Evolutionary conservation across 2,329 filamentous ascomycete species (phyloP).

Genomic region (Colletotrichum liriopes): DNA sequence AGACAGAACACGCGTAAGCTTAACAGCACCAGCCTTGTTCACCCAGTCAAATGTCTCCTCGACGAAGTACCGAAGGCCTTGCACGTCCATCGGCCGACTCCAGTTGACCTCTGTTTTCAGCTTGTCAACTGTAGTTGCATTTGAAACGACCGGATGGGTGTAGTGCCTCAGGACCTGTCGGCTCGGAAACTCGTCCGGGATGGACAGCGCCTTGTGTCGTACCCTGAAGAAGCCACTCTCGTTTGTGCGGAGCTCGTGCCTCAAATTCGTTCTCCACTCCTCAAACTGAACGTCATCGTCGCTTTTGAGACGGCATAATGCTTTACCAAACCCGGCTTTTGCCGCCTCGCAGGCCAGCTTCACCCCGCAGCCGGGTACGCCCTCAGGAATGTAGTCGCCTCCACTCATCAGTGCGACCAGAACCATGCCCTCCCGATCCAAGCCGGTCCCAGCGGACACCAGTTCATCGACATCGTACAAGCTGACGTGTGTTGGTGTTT

Average conservation of each 20-base stretch:
- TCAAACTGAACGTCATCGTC: constrained; percentile 72
- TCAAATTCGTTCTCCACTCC: constrained; percentile 80
- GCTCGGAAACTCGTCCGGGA: constrained; percentile 88
- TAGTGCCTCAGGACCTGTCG: constrained; percentile 87
- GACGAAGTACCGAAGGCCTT: constrained; percentile 80
- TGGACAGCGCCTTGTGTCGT: constrained; percentile 80
- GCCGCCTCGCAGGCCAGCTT: constrained; percentile 93
- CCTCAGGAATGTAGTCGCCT: constrained; percentile 92
- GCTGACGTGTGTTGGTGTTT: constrained; percentile 87
- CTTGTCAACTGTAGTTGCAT: constrained; percentile 67
- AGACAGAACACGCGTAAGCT: constrained; percentile 86
- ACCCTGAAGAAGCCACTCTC: constrained; percentile 84
- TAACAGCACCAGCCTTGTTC: constrained; percentile 82
- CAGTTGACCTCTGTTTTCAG: constrained; percentile 71
- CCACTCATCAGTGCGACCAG: constrained; percentile 95
- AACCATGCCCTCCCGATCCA: constrained; percentile 92
- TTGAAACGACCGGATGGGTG: constrained; percentile 87
- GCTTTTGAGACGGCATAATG: constrained; percentile 77
- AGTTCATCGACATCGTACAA: constrained; percentile 78
- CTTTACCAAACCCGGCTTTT: constrained; percentile 85
- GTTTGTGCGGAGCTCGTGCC: constrained; percentile 86
- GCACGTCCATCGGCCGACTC: constrained; percentile 75
- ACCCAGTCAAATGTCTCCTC: constrained; percentile 90
- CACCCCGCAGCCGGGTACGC: constrained; percentile 88
- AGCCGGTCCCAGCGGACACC: constrained; percentile 62